phyloP scores from a whole-genome alignment of 345 rosid genomes.

The Boechera retrofracta region DNA sequence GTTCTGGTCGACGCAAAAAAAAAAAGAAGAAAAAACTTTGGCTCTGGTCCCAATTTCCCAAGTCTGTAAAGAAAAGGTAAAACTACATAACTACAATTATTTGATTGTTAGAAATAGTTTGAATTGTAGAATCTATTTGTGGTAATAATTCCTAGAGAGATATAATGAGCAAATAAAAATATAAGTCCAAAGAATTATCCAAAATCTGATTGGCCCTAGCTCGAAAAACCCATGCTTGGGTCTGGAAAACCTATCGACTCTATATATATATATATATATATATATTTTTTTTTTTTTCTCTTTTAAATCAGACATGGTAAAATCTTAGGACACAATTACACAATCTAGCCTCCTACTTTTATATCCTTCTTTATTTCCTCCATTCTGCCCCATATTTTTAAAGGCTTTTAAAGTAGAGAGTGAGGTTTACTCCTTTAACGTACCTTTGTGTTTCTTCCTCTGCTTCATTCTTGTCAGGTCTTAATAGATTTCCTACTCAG shows the following conservation, averaged over 20 bases:
- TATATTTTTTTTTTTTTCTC: background rate
- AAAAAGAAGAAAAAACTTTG: no score
- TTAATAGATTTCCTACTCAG: constrained; percentile 8
- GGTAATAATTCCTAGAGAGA: background rate
- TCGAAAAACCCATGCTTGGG: background rate
- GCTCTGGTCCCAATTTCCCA: background rate
- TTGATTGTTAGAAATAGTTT: background rate
- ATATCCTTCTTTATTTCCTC: constrained; percentile 24
- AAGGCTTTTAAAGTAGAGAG: constrained; percentile 24
- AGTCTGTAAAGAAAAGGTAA: constrained; percentile 15
- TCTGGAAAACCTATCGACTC: constrained; percentile 26
- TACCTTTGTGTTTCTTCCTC: constrained; percentile 23
- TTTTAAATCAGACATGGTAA: constrained; percentile 2
- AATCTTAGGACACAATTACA: constrained; percentile 7
- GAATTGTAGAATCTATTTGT: background rate
- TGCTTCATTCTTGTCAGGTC: constrained; percentile 17
- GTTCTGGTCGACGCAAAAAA: background rate
- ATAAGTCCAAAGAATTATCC: background rate
- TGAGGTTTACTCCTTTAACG: constrained; percentile 16
- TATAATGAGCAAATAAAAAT: background rate
- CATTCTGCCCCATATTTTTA: constrained; percentile 22
- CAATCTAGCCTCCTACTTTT: constrained; percentile 18
- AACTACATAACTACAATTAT: background rate
- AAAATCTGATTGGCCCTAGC: constrained; percentile 12
- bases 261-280: background rate